Evolutionary conservation across 768 basidiomycete species (phyloP).

Genomic region (Suillus bovinus): DNA sequence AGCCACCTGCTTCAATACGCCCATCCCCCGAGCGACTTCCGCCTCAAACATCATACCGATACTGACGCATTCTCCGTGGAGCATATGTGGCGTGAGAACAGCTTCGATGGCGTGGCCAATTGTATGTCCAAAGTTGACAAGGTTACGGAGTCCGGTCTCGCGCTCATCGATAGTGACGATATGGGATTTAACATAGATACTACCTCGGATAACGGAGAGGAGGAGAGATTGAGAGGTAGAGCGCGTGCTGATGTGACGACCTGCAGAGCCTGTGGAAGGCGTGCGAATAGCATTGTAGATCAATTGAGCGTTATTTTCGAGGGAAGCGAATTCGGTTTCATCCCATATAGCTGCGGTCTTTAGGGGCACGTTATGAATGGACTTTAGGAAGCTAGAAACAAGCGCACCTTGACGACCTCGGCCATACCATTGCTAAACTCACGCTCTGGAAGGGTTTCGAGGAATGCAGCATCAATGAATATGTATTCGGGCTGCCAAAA

Average conservation of each 20-base stretch:
- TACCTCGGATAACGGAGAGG: conserved; percentile 88
- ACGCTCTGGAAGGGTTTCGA: conserved; percentile 86
- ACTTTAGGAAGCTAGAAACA: not conserved
- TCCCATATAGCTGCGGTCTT: conserved; percentile 99
- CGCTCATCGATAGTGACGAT: conserved; percentile 97
- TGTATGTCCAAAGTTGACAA: conserved; percentile 98
- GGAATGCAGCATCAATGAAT: conserved; percentile 96
- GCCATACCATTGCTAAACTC: conserved; percentile 99
- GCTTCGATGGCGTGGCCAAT: conserved; percentile 99
- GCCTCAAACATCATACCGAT: conserved; percentile 98
- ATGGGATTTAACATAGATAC: conserved; percentile 93
- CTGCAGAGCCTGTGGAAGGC: conserved; percentile 52
- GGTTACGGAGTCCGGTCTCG: conserved; percentile 94
- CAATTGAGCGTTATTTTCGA: conserved; percentile 84
- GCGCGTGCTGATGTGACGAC: conserved; percentile 63
- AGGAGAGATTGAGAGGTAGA: conserved; percentile 79
- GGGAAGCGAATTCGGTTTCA: conserved; percentile 81
- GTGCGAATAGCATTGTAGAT: conserved; percentile 81
- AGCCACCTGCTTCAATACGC: conserved; percentile 86
- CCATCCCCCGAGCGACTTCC: conserved; percentile 87
- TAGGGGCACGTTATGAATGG: not conserved
- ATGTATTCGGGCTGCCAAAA: conserved; percentile 99
- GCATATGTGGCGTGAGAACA: conserved; percentile 86
- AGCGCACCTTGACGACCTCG: conserved; percentile 88
- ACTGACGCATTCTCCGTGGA: conserved; percentile 96